Percentiles rank a stretch among this genome's conserved stretches.
These are phyloP conservation scores for Parietichytrium sp. DNA, from an alignment of 108 stramenopile species.

Conservation along the genomic window DNA sequence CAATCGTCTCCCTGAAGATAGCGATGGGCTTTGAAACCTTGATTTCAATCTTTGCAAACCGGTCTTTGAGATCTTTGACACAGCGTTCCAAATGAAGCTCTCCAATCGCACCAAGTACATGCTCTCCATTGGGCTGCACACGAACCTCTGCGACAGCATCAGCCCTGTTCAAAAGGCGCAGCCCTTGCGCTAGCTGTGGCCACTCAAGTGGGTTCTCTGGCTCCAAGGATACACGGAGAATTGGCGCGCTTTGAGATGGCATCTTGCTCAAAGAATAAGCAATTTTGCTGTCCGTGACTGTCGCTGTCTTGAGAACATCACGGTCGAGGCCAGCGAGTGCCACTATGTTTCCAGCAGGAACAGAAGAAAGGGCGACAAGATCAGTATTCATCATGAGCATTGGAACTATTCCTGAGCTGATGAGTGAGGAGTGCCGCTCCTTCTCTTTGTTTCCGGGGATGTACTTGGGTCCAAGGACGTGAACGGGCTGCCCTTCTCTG, in stretches of 20 bases:
- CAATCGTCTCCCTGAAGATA: slow-evolving; percentile 45
- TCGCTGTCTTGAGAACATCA: slow-evolving; percentile 56
- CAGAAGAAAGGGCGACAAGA: slow-evolving; percentile 46
- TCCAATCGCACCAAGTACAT: slow-evolving; percentile 57
- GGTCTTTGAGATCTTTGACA: slow-evolving; percentile 46
- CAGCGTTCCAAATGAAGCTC: slow-evolving; percentile 67
- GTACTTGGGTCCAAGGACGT: slow-evolving; percentile 58
- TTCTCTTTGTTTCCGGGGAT: slow-evolving; percentile 45
- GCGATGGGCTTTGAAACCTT: slow-evolving; percentile 47
- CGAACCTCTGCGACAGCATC: slow-evolving; percentile 64
- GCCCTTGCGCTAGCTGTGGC: slow-evolving; percentile 51
- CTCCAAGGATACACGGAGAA: slow-evolving; percentile 61
- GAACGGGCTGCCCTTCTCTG: slow-evolving; percentile 15
- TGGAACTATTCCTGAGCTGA: slow-evolving; percentile 35
- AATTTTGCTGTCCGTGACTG: slow-evolving; percentile 39
- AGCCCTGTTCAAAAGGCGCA: slow-evolving; percentile 60
- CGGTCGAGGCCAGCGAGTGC: slow-evolving; percentile 57
- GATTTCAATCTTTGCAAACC: slow-evolving; percentile 37
- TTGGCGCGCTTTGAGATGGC: slow-evolving; percentile 62
- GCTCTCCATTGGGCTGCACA: slow-evolving; percentile 53
- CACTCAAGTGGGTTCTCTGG: slow-evolving; percentile 49
- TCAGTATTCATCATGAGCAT: slow-evolving; percentile 63
- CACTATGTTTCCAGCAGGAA: slow-evolving; percentile 61
- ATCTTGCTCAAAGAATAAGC: slow-evolving; percentile 53
- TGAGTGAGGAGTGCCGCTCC: slow-evolving; percentile 44